Conservation (phyloP, 768 basidiomycete species). For the Boletus sp. region DNA sequence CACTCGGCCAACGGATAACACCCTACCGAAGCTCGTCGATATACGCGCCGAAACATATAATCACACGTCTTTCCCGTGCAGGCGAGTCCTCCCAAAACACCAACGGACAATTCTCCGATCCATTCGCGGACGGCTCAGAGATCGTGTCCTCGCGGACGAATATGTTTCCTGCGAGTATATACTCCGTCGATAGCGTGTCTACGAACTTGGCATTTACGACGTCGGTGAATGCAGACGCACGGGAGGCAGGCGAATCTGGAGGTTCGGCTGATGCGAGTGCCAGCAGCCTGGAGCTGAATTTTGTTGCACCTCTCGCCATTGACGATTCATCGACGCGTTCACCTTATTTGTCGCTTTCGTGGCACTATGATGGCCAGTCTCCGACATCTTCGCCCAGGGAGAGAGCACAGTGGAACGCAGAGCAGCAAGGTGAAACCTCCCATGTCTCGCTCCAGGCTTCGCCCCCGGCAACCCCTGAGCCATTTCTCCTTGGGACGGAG, state of each 20-base stretch:
- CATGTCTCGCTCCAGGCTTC: background rate
- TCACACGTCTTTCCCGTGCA: background rate
- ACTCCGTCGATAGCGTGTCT: slow-evolving; percentile 10
- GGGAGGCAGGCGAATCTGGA: background rate
- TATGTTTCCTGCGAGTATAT: background rate
- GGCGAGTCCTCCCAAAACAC: slow-evolving; percentile 13
- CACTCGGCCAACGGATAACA: background rate
- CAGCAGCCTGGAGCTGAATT: slow-evolving; percentile 20
- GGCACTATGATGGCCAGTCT: slow-evolving; percentile 16
- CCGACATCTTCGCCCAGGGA: background rate
- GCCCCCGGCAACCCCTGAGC: background rate
- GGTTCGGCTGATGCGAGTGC: slow-evolving; percentile 4
- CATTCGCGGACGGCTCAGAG: slow-evolving; percentile 13
- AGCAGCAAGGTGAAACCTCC: background rate
- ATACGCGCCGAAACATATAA: background rate
- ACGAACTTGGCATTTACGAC: background rate
- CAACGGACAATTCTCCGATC: slow-evolving; percentile 9
- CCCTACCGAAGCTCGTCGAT: background rate
- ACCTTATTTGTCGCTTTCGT: slow-evolving; percentile 9
- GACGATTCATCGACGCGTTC: background rate
- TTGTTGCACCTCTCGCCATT: slow-evolving; percentile 8
- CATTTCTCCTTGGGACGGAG: slow-evolving; percentile 6
- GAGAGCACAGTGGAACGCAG: background rate
- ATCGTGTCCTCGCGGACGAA: slow-evolving; percentile 13
- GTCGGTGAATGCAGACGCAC: background rate